These are phyloP conservation scores for Rhizopus microsporus DNA, from an alignment of 371 early-diverging fungal species.

Conservation along the genomic window DNA sequence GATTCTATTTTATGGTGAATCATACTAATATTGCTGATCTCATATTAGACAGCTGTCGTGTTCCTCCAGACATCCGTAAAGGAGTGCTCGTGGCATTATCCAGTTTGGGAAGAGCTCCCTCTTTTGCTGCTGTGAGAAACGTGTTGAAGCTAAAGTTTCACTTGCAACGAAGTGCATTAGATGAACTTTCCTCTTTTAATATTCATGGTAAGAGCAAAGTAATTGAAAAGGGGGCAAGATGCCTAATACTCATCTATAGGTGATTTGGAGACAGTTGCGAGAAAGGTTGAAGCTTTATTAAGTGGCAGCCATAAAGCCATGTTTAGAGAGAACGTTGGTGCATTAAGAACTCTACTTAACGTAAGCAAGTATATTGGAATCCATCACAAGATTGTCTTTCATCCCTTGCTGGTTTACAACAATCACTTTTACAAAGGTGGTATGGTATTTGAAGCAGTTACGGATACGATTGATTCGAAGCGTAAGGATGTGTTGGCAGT, in stretches of 20 bases:
- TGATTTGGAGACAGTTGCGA: slow-evolving; percentile 51
- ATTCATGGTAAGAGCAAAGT: slow-evolving; percentile 41
- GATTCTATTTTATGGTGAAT: slow-evolving; percentile 61
- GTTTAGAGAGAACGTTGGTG: slow-evolving; percentile 49
- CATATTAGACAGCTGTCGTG: slow-evolving; percentile 66
- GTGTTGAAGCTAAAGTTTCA: slow-evolving; percentile 62
- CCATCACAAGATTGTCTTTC: slow-evolving; percentile 64
- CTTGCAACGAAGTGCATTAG: slow-evolving; percentile 61
- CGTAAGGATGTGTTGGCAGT: slow-evolving; percentile 79
- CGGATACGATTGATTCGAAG: slow-evolving; percentile 54
- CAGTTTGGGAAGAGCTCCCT: slow-evolving; percentile 58
- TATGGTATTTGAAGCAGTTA: slow-evolving; percentile 74
- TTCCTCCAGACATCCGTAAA: slow-evolving; percentile 58
- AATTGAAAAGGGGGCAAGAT: neutral
- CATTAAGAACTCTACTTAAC: slow-evolving; percentile 50
- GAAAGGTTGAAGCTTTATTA: slow-evolving; percentile 62
- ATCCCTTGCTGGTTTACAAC: slow-evolving; percentile 76
- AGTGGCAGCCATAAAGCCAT: slow-evolving; percentile 50
- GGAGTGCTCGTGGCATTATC: slow-evolving; percentile 60
- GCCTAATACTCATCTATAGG: slow-evolving; percentile 23
- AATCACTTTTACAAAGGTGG: slow-evolving; percentile 73
- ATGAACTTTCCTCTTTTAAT: slow-evolving; percentile 69
- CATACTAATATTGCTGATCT: slow-evolving; percentile 61
- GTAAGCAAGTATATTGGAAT: slow-evolving; percentile 64
- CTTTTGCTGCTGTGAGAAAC: slow-evolving; percentile 65